A percentile compares a stretch with the other conserved stretches of the same genome.
These are phyloP conservation scores for Chrysochromulina parva DNA, from an alignment of 78 protist genomes.

Conservation along the genomic window DNA sequence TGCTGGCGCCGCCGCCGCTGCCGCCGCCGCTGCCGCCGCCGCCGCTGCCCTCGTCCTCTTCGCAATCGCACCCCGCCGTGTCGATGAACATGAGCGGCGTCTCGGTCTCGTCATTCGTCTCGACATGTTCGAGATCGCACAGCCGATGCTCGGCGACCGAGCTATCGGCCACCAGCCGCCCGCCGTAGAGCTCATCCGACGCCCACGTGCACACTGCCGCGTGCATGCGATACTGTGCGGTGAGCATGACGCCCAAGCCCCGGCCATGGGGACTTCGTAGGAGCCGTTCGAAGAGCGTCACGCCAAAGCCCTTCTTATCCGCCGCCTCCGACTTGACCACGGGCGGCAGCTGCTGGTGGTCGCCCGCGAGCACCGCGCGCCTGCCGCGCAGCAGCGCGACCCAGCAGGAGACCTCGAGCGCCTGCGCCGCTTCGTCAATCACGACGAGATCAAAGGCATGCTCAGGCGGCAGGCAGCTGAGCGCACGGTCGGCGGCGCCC, in stretches of 20 bases:
- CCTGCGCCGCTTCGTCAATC: constrained; percentile 80
- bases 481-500: constrained; percentile 1
- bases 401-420: constrained; percentile 85
- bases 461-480: neutral
- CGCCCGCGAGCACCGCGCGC: constrained; percentile 54
- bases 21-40: neutral
- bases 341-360: constrained; percentile 86
- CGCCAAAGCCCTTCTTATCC: constrained; percentile 43
- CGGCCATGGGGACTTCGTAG: neutral
- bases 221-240: constrained; percentile 87
- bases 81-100: constrained; percentile 40
- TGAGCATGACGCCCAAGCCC: constrained; percentile 39
- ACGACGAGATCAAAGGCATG: constrained; percentile 46
- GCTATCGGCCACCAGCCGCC: constrained; percentile 63
- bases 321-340: constrained; percentile 77
- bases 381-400: constrained; percentile 71
- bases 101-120: neutral
- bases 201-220: constrained; percentile 68
- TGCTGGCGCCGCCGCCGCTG: neutral
- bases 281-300: constrained; percentile 81
- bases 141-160: constrained; percentile 70
- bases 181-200: constrained; percentile 63
- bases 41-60: constrained; percentile 9
- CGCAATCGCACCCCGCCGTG: constrained; percentile 39
- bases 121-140: constrained; percentile 45